Conservation (phyloP, 768 basidiomycete species). For the Leucosporidium scottii region DNA sequence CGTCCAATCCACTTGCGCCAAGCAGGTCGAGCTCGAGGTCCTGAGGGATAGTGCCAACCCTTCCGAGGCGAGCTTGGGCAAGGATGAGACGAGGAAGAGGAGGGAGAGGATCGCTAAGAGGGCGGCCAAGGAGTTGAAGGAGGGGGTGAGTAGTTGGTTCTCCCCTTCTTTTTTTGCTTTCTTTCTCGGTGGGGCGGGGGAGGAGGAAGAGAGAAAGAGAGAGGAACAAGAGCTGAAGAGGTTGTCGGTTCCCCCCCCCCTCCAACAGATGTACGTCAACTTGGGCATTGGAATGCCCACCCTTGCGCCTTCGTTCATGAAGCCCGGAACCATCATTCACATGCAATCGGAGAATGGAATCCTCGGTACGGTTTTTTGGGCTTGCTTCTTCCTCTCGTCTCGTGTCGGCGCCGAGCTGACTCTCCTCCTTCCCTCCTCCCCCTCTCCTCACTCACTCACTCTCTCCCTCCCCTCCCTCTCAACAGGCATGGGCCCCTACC, state of each 20-base stretch:
- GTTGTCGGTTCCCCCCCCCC: too few species aligned
- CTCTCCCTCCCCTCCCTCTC: not conserved
- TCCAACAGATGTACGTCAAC: constrained; percentile 41
- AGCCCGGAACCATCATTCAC: constrained; percentile 44
- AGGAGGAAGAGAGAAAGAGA: too few species aligned
- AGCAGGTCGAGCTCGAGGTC: constrained; percentile 68
- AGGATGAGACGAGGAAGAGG: constrained; percentile 41
- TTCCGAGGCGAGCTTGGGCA: constrained; percentile 25
- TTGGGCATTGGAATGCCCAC: constrained; percentile 46
- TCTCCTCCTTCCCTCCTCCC: not conserved
- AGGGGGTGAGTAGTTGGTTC: constrained; percentile 44
- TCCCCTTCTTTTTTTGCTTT: too few species aligned
- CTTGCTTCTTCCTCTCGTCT: not conserved
- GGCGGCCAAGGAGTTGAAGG: constrained; percentile 79
- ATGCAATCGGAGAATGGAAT: constrained; percentile 46
- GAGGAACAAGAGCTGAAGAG: not conserved
- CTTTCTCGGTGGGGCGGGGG: not conserved
- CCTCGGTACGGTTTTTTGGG: constrained; percentile 33
- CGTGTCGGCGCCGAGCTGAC: not conserved
- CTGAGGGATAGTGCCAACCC: constrained; percentile 18
- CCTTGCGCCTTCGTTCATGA: constrained; percentile 42
- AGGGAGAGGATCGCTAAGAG: constrained; percentile 67
- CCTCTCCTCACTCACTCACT: too few species aligned
- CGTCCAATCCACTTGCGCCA: constrained; percentile 66
- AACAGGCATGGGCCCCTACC: constrained; percentile 44